Evolutionary conservation across 352 stramenopile species (phyloP).

Genomic region (Phytophthora megakarya): DNA sequence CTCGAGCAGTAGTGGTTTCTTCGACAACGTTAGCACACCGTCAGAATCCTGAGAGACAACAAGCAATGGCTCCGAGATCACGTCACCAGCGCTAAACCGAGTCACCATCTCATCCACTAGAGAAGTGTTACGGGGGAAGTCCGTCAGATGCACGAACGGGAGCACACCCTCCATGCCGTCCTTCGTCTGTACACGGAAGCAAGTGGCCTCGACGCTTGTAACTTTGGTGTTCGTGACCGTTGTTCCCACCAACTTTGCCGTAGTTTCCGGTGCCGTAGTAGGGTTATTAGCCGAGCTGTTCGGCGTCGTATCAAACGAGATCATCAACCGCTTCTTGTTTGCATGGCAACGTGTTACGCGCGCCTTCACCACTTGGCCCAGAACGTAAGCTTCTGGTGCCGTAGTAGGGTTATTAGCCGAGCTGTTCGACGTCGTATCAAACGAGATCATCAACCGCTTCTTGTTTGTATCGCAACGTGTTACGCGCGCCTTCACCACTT

Average conservation of each 20-base stretch:
- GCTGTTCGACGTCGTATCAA: constrained; percentile 56
- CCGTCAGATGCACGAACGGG: constrained; percentile 83
- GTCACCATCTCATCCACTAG: constrained; percentile 78
- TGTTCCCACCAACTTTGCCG: constrained; percentile 50
- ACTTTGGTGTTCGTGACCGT: constrained; percentile 71
- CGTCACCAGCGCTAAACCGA: constrained; percentile 51
- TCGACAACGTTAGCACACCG: constrained; percentile 73
- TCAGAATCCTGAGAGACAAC: constrained; percentile 77
- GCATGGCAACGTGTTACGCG: constrained; percentile 77
- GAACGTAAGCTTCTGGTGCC: constrained; percentile 34
- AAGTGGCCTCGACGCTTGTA: constrained; percentile 63
- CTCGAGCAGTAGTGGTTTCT: constrained; percentile 81
- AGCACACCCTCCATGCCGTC: constrained; percentile 77
- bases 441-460: constrained; percentile 88
- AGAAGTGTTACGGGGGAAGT: constrained; percentile 80
- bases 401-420: constrained; percentile 16
- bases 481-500: constrained; percentile 86
- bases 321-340: constrained; percentile 83
- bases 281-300: constrained; percentile 20
- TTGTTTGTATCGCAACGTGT: constrained; percentile 76
- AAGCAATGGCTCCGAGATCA: constrained; percentile 61
- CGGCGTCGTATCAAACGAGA: constrained; percentile 78
- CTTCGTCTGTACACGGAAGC: constrained; percentile 76
- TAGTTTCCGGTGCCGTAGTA: constrained; percentile 25
- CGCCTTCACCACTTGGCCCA: constrained; percentile 88